Evolutionary conservation across 2,329 filamentous ascomycete species (phyloP).

Genomic region (Trichoderma lentiforme): DNA sequence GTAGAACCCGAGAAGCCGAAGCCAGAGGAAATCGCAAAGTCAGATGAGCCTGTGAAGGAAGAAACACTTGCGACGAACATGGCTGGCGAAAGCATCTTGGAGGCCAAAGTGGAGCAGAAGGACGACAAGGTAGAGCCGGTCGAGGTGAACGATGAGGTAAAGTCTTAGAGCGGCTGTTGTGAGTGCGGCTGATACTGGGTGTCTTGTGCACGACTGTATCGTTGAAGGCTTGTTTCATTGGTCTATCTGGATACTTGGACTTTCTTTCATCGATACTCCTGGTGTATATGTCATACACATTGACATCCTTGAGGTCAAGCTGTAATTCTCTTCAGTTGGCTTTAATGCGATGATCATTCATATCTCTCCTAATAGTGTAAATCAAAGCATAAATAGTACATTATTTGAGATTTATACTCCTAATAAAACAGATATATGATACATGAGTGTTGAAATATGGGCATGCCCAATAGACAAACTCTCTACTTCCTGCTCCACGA

Average conservation of each 20-base stretch:
- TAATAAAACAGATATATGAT: background rate
- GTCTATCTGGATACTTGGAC: background rate
- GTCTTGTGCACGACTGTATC: background rate
- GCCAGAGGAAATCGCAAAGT: background rate
- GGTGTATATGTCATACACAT: background rate
- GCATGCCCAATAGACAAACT: background rate
- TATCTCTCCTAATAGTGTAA: background rate
- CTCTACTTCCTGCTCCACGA: constrained; percentile 28
- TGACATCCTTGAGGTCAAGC: background rate
- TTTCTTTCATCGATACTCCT: background rate
- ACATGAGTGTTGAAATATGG: background rate
- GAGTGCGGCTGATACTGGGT: background rate
- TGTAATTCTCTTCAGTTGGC: background rate
- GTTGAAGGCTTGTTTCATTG: background rate
- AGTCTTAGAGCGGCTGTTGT: background rate
- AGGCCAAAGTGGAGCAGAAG: constrained; percentile 37
- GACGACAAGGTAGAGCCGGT: constrained; percentile 36
- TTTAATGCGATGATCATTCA: background rate
- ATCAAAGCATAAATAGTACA: background rate
- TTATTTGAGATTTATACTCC: background rate
- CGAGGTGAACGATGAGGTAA: constrained; percentile 33
- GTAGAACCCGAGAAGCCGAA: background rate
- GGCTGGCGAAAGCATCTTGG: constrained; percentile 44
- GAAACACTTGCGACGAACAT: constrained; percentile 42
- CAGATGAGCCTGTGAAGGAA: constrained; percentile 17